Conservation (phyloP, 179 eudicot species). For the Gypsophila paniculata region DNA sequence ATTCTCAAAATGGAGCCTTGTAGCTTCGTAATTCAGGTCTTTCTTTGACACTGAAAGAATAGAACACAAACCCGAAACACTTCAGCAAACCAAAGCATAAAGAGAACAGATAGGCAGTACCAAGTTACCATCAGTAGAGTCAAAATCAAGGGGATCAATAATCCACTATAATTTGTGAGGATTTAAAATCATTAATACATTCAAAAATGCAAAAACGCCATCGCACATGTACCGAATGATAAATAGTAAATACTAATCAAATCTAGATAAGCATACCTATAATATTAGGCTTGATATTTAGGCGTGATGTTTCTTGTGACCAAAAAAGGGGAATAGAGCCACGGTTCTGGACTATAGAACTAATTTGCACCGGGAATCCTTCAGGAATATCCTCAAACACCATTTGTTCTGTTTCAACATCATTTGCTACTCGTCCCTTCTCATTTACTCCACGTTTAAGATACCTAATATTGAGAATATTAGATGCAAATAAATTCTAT, state of each 20-base stretch:
- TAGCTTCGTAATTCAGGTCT: constrained; percentile 82
- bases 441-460: constrained; percentile 94
- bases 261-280: constrained; percentile 51
- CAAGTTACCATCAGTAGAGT: no score
- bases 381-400: constrained; percentile 79
- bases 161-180: no score
- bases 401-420: constrained; percentile 96
- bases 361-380: constrained; percentile 56
- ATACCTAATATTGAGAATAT: constrained; percentile 39
- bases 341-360: constrained; percentile 92
- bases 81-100: no score
- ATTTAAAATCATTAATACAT: no score
- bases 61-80: not conserved
- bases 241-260: not conserved
- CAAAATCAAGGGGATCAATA: no score
- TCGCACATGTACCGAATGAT: not conserved
- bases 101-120: no score
- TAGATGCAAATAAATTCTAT: constrained; percentile 14
- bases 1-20: constrained; percentile 89
- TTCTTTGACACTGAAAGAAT: constrained; percentile 59
- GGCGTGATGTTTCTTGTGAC: constrained; percentile 96
- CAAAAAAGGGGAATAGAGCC: constrained; percentile 98
- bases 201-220: no score
- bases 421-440: constrained; percentile 95
- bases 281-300: constrained; percentile 84